Conservation (phyloP, 139 green algal species). For the Ettlia oleoabundans region DNA sequence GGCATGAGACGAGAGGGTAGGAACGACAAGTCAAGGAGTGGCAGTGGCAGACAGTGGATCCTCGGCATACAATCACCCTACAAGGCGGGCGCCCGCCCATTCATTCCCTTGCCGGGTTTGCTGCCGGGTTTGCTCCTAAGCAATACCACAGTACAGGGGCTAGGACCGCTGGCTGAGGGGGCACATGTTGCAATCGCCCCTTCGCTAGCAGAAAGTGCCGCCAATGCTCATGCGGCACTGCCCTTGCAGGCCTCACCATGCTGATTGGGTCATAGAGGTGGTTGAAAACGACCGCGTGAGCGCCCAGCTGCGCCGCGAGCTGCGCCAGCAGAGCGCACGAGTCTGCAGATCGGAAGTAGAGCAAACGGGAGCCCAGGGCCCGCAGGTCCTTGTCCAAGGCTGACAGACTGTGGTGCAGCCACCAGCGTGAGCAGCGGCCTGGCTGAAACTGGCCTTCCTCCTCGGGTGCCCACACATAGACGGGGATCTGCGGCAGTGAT, state of each 20-base stretch:
- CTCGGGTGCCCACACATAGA: slow-evolving; percentile 92
- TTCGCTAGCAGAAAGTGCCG: background rate
- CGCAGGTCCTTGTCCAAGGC: slow-evolving; percentile 63
- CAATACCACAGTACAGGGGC: too few relatives aligned
- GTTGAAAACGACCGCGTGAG: slow-evolving; percentile 88
- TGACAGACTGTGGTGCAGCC: slow-evolving; percentile 65
- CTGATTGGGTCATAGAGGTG: slow-evolving; percentile 95
- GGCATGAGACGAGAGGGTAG: too few relatives aligned
- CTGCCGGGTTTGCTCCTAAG: too few relatives aligned
- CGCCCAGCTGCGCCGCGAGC: slow-evolving; percentile 67
- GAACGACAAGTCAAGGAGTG: too few relatives aligned
- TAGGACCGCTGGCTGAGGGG: too few relatives aligned
- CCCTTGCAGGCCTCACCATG: slow-evolving; percentile 60
- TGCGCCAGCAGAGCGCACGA: slow-evolving; percentile 60
- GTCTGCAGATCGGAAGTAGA: slow-evolving; percentile 66
- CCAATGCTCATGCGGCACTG: background rate
- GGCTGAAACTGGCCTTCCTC: slow-evolving; percentile 96
- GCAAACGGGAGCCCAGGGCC: slow-evolving; percentile 74
- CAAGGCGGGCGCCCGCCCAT: too few relatives aligned
- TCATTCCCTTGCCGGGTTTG: too few relatives aligned
- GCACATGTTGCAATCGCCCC: background rate
- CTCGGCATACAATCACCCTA: too few relatives aligned
- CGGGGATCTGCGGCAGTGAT: slow-evolving; percentile 62
- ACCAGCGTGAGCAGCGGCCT: slow-evolving; percentile 79
- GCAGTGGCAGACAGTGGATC: background rate